Percentiles rank a stretch among this genome's conserved stretches.
phyloP scores from a whole-genome alignment of 768 basidiomycete genomes.

The Rhodotorula babjevae region DNA sequence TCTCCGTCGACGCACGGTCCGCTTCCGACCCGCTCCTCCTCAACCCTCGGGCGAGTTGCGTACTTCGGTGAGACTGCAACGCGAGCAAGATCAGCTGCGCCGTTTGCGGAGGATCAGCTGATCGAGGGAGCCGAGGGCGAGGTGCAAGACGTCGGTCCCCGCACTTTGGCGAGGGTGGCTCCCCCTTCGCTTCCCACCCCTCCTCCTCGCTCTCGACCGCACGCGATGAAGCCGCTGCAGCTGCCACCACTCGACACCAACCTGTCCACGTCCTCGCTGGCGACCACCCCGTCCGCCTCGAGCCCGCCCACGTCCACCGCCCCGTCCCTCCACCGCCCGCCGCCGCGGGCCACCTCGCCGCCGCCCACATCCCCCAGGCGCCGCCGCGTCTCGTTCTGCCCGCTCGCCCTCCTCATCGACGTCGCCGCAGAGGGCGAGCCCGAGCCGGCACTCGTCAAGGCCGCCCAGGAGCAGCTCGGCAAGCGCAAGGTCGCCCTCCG shows the following conservation, averaged over 20 bases:
- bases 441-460: slow-evolving; percentile 1
- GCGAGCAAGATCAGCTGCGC: too few species aligned
- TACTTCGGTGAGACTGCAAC: too few species aligned
- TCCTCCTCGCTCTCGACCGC: not conserved
- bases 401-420: slow-evolving; percentile 10
- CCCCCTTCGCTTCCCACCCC: too few species aligned
- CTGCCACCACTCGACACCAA: not conserved
- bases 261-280: not conserved
- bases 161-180: too few species aligned
- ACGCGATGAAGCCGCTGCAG: not conserved
- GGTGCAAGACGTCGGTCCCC: too few species aligned
- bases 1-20: too few species aligned
- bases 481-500: slow-evolving; percentile 8
- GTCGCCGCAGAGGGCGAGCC: slow-evolving; percentile 16
- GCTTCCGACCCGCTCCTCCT: too few species aligned
- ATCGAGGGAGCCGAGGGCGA: too few species aligned
- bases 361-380: not conserved
- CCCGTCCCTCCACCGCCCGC: not conserved
- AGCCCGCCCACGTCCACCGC: not conserved
- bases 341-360: too few species aligned
- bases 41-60: too few species aligned
- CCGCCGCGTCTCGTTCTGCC: slow-evolving; percentile 16
- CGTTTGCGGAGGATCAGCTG: too few species aligned
- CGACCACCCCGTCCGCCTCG: not conserved
- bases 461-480: not conserved